Conservation (phyloP, 2,329 filamentous ascomycete genomes). For the Shiraia sp. region DNA sequence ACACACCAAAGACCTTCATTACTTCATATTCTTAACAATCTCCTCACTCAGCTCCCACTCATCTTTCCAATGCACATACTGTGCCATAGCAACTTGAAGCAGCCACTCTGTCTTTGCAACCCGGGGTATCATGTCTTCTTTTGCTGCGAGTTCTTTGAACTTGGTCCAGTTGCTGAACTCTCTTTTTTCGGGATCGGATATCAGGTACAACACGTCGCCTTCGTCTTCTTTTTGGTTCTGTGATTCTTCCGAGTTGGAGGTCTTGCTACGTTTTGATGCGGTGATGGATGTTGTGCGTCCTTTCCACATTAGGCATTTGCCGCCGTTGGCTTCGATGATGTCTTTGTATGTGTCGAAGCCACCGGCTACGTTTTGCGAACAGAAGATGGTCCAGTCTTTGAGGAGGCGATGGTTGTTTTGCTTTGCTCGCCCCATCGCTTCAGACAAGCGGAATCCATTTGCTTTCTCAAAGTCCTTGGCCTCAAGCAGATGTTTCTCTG, state of each 20-base stretch:
- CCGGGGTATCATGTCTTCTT: conserved; percentile 76
- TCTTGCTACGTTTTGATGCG: conserved; percentile 41
- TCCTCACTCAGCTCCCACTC: conserved; percentile 43
- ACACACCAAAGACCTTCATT: conserved; percentile 4
- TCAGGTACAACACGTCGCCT: conserved; percentile 68
- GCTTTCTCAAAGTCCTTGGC: conserved; percentile 75
- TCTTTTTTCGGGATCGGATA: conserved; percentile 67
- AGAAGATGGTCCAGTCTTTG: conserved; percentile 77
- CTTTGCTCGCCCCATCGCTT: conserved; percentile 71
- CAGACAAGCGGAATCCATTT: conserved; percentile 69
- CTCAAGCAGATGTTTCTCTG: conserved; percentile 68
- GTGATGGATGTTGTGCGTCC: conserved; percentile 72
- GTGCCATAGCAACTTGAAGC: conserved; percentile 84
- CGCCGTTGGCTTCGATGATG: conserved; percentile 88
- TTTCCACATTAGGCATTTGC: conserved; percentile 76
- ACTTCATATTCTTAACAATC: conserved; percentile 26
- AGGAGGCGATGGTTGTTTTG: conserved; percentile 78
- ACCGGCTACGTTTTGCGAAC: conserved; percentile 76
- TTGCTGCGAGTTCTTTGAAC: conserved; percentile 78
- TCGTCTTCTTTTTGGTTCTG: conserved; percentile 67
- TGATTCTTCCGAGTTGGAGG: conserved; percentile 26
- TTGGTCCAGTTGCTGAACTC: conserved; percentile 78
- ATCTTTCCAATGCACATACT: conserved; percentile 62
- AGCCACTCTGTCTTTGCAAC: conserved; percentile 90
- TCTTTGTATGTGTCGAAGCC: conserved; percentile 82